Evolutionary conservation across 441 rosid species (phyloP), one percentile per base, ranked within the genome.

Genomic region (Omphalea diandra): DNA sequence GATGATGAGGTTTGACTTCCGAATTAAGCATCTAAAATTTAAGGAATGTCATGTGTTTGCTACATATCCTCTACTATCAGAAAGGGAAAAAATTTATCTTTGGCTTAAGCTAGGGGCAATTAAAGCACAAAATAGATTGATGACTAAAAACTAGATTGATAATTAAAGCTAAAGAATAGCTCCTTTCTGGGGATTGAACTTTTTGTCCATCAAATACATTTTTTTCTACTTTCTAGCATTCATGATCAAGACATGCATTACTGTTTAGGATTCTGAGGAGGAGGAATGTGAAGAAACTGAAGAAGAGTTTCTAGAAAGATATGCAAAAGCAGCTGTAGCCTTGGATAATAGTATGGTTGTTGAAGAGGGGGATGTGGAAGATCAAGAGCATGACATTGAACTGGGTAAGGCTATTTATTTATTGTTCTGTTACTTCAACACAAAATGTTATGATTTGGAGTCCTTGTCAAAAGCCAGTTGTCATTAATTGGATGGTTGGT

Each of bases 241-340:
- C 32, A 60, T 63, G 49, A 41, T 41, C 56, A n/a, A 50, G 20
- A 3, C 26, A 20, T 20, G 27, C 49, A 47, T 75, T 53, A 65
- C 35, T 74, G 36, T 61, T 69, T 76, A 93, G 98, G 97, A 93
- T 68, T 93, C 97, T 1, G 93, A 85, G 83, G 86, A 72, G 44
- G 92, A 87, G 20, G 90, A 87, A 58, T 77, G 63, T 68, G 97
- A 88, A 76, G 98, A 90, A 93, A 93, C 97, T 5, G 88, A 90
- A 71, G 91, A 88, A 81, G 88, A 93, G 75, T 88, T 90, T 77
- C 79, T 93, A 43, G 90, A 90, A 77, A 88, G 98, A 76, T 87
- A 93, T 86, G 98, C 97, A 54, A 76, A 79, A 82, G 87, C 88
- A 47, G 98, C 98, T 29, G 77, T 75, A 53, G 90, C 80, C 38